Base-by-base conservation (phyloP, 306 rosid genomes). In the Malus fusca region DNA sequence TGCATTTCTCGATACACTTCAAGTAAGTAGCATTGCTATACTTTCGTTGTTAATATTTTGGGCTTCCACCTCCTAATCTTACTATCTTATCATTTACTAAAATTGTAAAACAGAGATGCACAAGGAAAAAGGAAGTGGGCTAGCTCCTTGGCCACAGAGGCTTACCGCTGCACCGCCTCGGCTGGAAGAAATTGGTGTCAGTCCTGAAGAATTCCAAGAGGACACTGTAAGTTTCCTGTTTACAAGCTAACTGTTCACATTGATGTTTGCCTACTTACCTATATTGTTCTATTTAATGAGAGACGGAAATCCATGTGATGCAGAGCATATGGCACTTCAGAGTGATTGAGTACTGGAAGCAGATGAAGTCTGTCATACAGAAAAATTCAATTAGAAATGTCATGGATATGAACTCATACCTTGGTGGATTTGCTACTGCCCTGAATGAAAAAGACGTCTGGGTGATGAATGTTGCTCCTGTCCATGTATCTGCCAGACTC, bases 381-480 rank as follows among this genome's bases (percentile, higher is more conserved):
- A 75, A 69, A 77, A 65, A 85, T 75, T 84, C 88, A 74, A 77
- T 88, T 28, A 85, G 90, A 84, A 88, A 88, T 82, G 75, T 88
- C 33, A 83, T 85, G 90, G 92, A 88, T 73, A 88, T 88, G 92
- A 85, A 88, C 83, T 88, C 92, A 71, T 78, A 88, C 77, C 85
- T 86, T 66, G 90, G 92, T 31, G 89, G 92, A 48, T 88, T 88
- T 80, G 92, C 88, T 64, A 83, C 92, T 79, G 88, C 88, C 70
- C 77, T 88, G 68, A 55, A 58, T 75, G 80, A 78, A 55, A 78
- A 81, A 75, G 87, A 85, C 22, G 82, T 85, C 51, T 86, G 92
- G 92, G 92, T 88, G 69, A 88, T 88, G 92, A 88, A 88, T 79
- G 87, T 88, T 37, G 82, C 88, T 77, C 81, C 92, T 79, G 84